Base-by-base conservation (phyloP, 805 yeast species). In the Candida coquimbonensis region DNA sequence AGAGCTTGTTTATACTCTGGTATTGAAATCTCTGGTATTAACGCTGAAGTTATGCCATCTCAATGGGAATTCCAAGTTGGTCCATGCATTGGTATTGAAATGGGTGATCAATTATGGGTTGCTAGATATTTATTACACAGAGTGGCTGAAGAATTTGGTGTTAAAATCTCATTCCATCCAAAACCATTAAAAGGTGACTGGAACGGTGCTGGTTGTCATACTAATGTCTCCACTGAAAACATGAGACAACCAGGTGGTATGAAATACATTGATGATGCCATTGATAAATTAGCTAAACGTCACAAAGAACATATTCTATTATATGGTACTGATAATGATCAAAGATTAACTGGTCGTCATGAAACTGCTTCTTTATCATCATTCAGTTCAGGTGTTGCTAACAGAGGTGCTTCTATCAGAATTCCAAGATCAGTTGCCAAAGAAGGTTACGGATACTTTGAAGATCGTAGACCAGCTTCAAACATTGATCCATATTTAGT, bases 1-100 rank as follows among this genome's bases (percentile, higher is more conserved):
- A 83, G 93, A 69, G 99, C 99, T 52, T 90, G 97, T 76, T 75
- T 91, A 54, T 84, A 87, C 67, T 83, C 98, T 54, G 98, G 98
- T 64, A 69, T 91, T 60, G 74, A 77, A 65, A 83, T 91, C 57
- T 84, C 96, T 44, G 99, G 99, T 76, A 90, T 93, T 69, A 91
- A 93, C 70, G 99, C 98, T 60, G 99, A 91, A 78, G 99, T 91
- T 54, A 93, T 91, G 98, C 99, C 99, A 50, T 89, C 97, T 50
- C 99, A 91, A 78, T 91, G 99, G 99, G 99, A 91, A 77, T 91
- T 87, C 87, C 99, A 91, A 78, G 98, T 91, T 57, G 99, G 99
- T 62, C 98, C 99, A 55, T 88, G 96, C 71, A 79, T 72, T 55
- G 99, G 99, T 64, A 91, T 93, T 67, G 69, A 72, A 59, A 91